Evolutionary conservation across 495 filamentous ascomycete species (phyloP).

Genomic region (Penicillium dipodomyicola): DNA sequence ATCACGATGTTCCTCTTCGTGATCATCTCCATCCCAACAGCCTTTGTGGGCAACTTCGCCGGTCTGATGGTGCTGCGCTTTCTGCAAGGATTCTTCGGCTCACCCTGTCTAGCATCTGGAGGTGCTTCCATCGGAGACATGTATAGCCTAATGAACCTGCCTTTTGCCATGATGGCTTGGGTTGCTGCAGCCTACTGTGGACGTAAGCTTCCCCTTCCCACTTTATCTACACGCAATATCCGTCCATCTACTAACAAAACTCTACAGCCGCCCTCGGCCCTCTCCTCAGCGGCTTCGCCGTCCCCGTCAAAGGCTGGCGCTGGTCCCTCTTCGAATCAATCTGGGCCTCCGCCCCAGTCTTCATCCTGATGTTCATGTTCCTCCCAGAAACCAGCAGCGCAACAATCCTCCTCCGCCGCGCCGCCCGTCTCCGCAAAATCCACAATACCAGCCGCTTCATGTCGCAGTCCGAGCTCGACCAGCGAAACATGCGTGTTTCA

Average conservation of each 20-base stretch:
- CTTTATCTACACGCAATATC: conserved; percentile 16
- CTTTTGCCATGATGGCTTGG: conserved; percentile 55
- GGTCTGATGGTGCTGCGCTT: conserved; percentile 52
- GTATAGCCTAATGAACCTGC: conserved; percentile 52
- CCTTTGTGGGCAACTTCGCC: conserved; percentile 46
- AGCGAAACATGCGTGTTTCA: conserved; percentile 44
- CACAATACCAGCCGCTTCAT: conserved; percentile 40
- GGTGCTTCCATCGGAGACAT: conserved; percentile 56
- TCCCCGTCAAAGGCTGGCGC: conserved; percentile 52
- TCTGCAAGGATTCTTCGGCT: conserved; percentile 55
- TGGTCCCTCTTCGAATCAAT: conserved; percentile 54
- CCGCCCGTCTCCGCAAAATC: conserved; percentile 49
- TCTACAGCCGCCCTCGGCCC: conserved; percentile 57
- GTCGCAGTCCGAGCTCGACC: conserved; percentile 52
- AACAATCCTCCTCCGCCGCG: conserved; percentile 59
- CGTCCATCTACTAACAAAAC: conserved; percentile 34
- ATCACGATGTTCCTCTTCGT: conserved; percentile 51
- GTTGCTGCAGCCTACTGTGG: conserved; percentile 52
- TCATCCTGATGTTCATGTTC: conserved; percentile 52
- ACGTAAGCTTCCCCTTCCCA: conserved; percentile 23
- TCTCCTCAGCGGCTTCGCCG: conserved; percentile 62
- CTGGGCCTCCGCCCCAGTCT: conserved; percentile 45
- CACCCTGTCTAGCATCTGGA: conserved; percentile 52
- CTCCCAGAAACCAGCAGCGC: conserved; percentile 57
- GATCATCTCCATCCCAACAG: conserved; percentile 47